A percentile compares a stretch with the other conserved stretches of the same genome.
Conservation (phyloP, 2,329 filamentous ascomycete species). For the Penicillium psychrosexuale region DNA sequence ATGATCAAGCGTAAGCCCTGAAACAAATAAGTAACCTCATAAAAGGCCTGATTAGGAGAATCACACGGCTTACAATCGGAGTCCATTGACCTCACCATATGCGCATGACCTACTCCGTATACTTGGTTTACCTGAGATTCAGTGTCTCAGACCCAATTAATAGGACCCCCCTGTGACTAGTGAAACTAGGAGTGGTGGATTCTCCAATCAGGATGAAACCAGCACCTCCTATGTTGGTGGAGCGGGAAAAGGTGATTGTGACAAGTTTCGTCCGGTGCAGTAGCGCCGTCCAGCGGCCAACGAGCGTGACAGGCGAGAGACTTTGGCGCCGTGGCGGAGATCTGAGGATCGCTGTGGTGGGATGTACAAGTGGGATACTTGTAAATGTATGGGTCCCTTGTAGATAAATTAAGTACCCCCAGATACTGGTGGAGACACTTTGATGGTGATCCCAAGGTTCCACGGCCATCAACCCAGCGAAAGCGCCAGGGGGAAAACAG, state of each 20-base stretch:
- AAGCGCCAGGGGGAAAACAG: not conserved
- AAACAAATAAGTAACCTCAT: not conserved
- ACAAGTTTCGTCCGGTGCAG: conserved; percentile 20
- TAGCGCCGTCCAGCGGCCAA: conserved; percentile 15
- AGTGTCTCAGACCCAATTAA: not conserved
- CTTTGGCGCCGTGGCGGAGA: conserved; percentile 22
- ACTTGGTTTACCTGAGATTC: not conserved
- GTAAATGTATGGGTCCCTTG: not conserved
- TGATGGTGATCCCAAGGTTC: conserved; percentile 10
- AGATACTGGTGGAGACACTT: conserved; percentile 3
- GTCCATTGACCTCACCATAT: not conserved
- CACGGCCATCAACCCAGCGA: conserved; percentile 8
- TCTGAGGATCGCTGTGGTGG: not conserved
- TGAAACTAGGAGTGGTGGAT: conserved; percentile 13
- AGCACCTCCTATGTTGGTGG: not conserved
- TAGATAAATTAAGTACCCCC: not conserved
- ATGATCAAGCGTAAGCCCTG: too few species aligned
- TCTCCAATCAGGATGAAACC: conserved; percentile 9
- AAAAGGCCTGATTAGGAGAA: not conserved
- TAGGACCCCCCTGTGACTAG: not conserved
- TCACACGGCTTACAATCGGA: not conserved
- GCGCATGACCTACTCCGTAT: not conserved
- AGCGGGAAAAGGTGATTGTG: conserved; percentile 21
- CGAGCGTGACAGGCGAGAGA: conserved; percentile 5
- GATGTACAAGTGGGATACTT: not conserved